Base-by-base conservation (phyloP, 345 rosid species). In the Euphorbia tirucalli region DNA sequence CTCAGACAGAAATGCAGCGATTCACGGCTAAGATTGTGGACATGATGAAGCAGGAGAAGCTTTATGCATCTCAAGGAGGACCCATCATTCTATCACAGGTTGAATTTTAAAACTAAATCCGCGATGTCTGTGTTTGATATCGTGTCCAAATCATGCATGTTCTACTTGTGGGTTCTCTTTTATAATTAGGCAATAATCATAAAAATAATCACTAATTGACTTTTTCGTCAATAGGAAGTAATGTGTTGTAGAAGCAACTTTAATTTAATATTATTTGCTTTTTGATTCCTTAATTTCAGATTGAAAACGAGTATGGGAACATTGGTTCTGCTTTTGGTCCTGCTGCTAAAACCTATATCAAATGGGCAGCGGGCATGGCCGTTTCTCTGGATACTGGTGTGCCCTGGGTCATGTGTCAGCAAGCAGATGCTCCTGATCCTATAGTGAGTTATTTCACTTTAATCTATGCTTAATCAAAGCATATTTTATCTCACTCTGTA, bases 371-470 rank as follows among this genome's bases (percentile, higher is more conserved):
- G 70, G 71, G 82, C 43, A 94, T 94, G 98, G 98, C 98, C 74
- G 68, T 82, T 61, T 90, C 97, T 64, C 66, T 87, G 64, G 82
- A 87, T 72, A 94, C 96, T n/a, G 97, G 96, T 9, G 97, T 94
- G 43, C 98, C 98, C 24, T 94, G 98, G 98, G 95, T 92, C 73
- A 92, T 92, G 98, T 94, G 98, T 79, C 96, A 94, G 74, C 98
- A 92, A 86, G 69, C 62, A 39, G 90, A 94, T 80, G 98, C 97
- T 70, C 97, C 98, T 78, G 98, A 92, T 80, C 92, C 97, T 16
- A 80, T 94, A 63, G 98, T 94, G 73, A 85, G 90, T 78, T 68
- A 37, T 69, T 58, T 63, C 21, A 30, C 60, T 22, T 21, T 19
- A 52, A 52, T 52, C 3, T 21, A 52, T n/a, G 57, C 11, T n/a